Percentiles rank a stretch among this genome's conserved stretches.
Evolutionary conservation across 2,329 filamentous ascomycete genomes (phyloP).

Genomic region (Ceratocystis huliohia): DNA sequence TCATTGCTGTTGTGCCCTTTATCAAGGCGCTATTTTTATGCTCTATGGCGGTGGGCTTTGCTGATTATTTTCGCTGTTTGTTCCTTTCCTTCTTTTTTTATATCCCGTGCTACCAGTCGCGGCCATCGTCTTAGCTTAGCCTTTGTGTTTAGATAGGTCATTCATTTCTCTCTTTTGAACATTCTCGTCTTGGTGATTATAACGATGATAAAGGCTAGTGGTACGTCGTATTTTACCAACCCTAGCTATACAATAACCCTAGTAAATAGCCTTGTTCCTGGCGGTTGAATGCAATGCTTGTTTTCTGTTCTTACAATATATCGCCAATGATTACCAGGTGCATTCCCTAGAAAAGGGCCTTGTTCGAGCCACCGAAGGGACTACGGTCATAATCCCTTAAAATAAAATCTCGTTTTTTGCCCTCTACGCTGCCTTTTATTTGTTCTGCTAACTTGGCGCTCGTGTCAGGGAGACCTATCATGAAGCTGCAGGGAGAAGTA

Average conservation of each 20-base stretch:
- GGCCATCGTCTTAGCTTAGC: constrained; percentile 4
- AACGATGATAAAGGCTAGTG: neutral
- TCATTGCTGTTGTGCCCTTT: neutral
- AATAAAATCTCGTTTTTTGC: neutral
- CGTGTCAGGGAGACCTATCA: neutral
- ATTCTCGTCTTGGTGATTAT: neutral
- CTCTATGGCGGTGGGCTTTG: constrained; percentile 3
- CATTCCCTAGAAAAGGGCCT: neutral
- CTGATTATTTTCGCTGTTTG: constrained; percentile 4
- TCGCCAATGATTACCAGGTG: neutral
- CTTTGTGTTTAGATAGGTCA: constrained; percentile 5
- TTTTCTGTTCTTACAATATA: neutral
- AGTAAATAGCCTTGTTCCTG: neutral
- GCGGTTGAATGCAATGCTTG: neutral
- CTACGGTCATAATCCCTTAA: neutral
- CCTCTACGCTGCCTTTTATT: neutral
- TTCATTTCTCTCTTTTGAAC: neutral
- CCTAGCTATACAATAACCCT: neutral
- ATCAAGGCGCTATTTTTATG: constrained; percentile 3
- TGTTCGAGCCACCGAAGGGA: neutral
- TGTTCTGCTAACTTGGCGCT: neutral
- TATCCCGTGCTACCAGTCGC: constrained; percentile 1
- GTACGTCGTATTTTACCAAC: neutral
- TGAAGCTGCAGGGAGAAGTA: constrained; percentile 5
- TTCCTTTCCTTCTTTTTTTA: constrained; percentile 8